Base-by-base conservation (phyloP, 2,329 filamentous ascomycete species). In the Ophiostoma piceae region DNA sequence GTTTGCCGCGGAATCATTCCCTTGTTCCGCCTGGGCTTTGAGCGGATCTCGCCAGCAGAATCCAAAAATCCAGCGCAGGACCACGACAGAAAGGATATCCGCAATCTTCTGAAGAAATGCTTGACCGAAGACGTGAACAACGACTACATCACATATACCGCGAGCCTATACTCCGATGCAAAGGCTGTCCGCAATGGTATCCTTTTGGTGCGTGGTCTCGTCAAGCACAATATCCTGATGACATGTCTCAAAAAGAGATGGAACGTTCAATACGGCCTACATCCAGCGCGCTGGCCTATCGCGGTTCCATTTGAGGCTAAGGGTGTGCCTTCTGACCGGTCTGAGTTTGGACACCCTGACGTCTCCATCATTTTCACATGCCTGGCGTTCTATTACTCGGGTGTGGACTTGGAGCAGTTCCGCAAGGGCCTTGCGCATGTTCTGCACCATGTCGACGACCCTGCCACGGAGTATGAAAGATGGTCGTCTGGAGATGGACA, bases 281-380 rank as follows among this genome's bases (percentile, higher is more conserved):
- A 88, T 72, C 82, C 84, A 0, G 65, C 72, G 0, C 81, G 90
- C 16, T 80, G 83, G 57, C 86, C 87, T 0, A 83, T 90, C 5
- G 88, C 89, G 0, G 90, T 92, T 0, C 90, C 90, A 0, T 92
- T 84, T 67, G 81, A 85, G 12, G 87, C 87, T 0, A 91, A 92
- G 70, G 90, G 89, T 2, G 80, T 83, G 0, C 89, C 90, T 0
- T 84, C 83, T 0, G 83, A 85, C 0, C 82, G 86, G 6, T 85
- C 88, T 0, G 89, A 92, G 73, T 92, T 85, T 75, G 86, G 87
- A 0, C 89, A 92, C 72, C 88, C 89, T 0, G 83, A 92, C 73
- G 87, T 90, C 0, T 82, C 85, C 0, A 88, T 92, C 1, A 43
- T 87, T 0, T 79, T 92, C 1, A 92, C 89, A 0, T 88, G 85